Conservation (phyloP, 2,329 filamentous ascomycete species). For the Nemania bipapillata region DNA sequence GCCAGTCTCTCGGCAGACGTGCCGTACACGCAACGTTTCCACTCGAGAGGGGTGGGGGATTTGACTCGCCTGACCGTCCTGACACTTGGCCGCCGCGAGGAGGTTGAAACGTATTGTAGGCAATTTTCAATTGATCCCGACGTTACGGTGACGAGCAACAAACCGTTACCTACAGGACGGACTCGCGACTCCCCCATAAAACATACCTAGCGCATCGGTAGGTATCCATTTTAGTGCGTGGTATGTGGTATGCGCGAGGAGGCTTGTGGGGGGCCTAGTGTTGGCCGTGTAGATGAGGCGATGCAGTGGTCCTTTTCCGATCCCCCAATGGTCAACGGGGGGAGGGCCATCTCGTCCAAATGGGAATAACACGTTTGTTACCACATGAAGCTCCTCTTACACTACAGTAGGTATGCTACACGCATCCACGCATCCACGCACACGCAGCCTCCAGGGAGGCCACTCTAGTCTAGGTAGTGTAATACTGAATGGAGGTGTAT, state of each 20-base stretch:
- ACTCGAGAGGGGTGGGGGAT: conserved; percentile 13
- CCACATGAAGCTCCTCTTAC: conserved; percentile 11
- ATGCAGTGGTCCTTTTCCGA: conserved; percentile 31
- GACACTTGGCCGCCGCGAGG: conserved; percentile 19
- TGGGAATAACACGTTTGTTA: conserved; percentile 27
- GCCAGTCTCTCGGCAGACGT: conserved; percentile 28
- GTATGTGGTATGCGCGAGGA: conserved; percentile 10
- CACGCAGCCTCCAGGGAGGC: conserved; percentile 22
- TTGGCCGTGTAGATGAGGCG: neutral
- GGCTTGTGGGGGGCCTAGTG: conserved; percentile 4
- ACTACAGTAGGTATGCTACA: too few species aligned
- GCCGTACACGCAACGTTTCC: conserved; percentile 10
- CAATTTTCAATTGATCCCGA: conserved; percentile 10
- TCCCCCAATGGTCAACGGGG: conserved; percentile 7
- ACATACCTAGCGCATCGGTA: conserved; percentile 1
- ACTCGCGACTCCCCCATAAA: conserved; percentile 4
- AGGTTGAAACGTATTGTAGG: conserved; percentile 22
- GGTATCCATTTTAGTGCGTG: conserved; percentile 16
- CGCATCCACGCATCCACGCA: too few species aligned
- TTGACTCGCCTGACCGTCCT: conserved; percentile 23
- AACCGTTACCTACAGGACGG: neutral
- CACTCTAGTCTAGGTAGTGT: conserved; percentile 7
- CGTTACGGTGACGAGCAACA: conserved; percentile 14
- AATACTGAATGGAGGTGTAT: conserved; percentile 24
- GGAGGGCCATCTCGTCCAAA: conserved; percentile 23